These are phyloP conservation scores for Vitis vinifera DNA, from an alignment of 164 flowering plant genomes.

Conservation along the genomic window DNA sequence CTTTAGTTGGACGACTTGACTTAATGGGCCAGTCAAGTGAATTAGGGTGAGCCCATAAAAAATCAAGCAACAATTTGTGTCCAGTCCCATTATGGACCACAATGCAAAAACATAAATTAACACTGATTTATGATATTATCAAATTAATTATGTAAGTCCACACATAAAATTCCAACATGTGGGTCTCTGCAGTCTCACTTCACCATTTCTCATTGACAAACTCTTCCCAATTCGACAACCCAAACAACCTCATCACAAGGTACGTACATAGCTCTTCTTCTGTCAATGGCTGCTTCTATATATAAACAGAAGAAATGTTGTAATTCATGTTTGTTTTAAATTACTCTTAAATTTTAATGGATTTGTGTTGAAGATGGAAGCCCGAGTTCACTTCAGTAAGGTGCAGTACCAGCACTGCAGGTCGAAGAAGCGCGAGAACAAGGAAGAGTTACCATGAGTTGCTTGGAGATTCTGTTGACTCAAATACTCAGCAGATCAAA, in stretches of 20 bases:
- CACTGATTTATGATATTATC: no score
- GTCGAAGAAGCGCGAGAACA: slow-evolving; percentile 14
- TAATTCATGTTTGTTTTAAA: neutral
- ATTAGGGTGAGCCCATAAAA: no score
- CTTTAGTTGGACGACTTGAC: no score
- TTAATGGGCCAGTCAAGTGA: no score
- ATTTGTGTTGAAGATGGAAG: slow-evolving; percentile 21
- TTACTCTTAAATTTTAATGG: neutral
- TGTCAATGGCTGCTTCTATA: neutral
- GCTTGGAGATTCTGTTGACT: slow-evolving; percentile 57
- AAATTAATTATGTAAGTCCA: no score
- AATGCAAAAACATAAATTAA: no score
- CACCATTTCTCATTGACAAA: slow-evolving; percentile 15
- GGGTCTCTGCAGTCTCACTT: slow-evolving; percentile 11
- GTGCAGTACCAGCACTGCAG: slow-evolving; percentile 3
- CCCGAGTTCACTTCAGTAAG: slow-evolving; percentile 13
- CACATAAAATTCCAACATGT: no score
- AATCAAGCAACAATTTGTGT: no score
- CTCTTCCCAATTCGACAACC: slow-evolving; percentile 12
- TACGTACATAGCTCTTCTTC: slow-evolving; percentile 3
- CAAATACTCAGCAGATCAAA: slow-evolving; percentile 51
- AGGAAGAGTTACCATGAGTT: slow-evolving; percentile 48
- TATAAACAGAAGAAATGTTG: neutral
- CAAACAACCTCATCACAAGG: slow-evolving; percentile 31
- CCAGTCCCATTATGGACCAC: no score